Evolutionary conservation across 441 rosid genomes (phyloP).

Genomic region (Sinapis alba): DNA sequence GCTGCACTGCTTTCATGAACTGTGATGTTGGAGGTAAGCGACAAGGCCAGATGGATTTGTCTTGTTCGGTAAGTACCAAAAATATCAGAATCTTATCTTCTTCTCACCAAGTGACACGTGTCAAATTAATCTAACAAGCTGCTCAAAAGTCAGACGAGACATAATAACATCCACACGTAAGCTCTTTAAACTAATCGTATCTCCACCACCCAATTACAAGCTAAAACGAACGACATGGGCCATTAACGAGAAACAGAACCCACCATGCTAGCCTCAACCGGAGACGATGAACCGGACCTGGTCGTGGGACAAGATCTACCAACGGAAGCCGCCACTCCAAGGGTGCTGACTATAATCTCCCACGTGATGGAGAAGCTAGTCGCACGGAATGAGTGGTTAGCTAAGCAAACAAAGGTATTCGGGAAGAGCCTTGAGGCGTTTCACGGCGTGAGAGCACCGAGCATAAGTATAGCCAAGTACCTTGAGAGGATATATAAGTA

Average conservation of each 20-base stretch:
- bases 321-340: conserved; percentile 45
- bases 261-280: conserved; percentile 32
- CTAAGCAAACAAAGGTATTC: conserved; percentile 37
- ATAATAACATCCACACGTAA: conserved; percentile 29
- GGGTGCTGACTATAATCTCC: conserved; percentile 70
- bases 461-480: conserved; percentile 74
- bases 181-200: conserved; percentile 22
- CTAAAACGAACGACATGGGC: conserved; percentile 27
- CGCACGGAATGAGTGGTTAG: conserved; percentile 66
- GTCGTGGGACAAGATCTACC: conserved; percentile 32
- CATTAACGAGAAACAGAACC: conserved; percentile 28
- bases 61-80: conserved; percentile 11
- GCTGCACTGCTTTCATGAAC: conserved; percentile 55
- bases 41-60: conserved; percentile 59
- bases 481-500: conserved; percentile 85
- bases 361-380: conserved; percentile 67
- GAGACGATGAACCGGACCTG: conserved; percentile 34
- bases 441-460: conserved; percentile 76
- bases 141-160: conserved; percentile 9
- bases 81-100: conserved; percentile 15
- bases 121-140: conserved; percentile 15
- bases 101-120: conserved; percentile 22
- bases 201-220: conserved; percentile 37
- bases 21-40: conserved; percentile 63
- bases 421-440: conserved; percentile 72